Conservation (phyloP, 192 early-diverging fungal genomes). For the Blastocladiella britannica region DNA sequence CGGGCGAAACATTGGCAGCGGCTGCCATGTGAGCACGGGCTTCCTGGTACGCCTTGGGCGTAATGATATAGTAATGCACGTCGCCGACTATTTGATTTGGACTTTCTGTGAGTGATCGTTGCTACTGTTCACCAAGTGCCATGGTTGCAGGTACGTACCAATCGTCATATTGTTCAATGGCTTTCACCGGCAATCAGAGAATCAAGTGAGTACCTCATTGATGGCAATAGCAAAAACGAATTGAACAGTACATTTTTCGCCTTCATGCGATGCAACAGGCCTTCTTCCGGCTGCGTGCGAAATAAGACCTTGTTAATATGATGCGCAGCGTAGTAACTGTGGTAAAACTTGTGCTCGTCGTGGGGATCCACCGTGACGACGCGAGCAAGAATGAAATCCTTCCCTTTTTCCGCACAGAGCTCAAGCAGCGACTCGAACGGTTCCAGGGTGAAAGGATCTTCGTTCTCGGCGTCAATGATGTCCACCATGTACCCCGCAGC, state of each 20-base stretch:
- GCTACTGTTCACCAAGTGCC: constrained; percentile 9
- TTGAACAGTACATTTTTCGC: constrained; percentile 39
- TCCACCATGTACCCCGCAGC: constrained; percentile 14
- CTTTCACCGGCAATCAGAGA: constrained; percentile 13
- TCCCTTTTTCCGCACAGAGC: constrained; percentile 26
- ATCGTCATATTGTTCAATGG: constrained; percentile 56
- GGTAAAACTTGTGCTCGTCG: constrained; percentile 28
- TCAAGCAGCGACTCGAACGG: constrained; percentile 34
- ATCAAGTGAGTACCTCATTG: not conserved
- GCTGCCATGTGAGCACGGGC: too few species aligned
- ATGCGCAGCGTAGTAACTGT: constrained; percentile 47
- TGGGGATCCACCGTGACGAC: constrained; percentile 45
- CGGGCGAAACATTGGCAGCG: too few species aligned
- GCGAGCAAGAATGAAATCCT: constrained; percentile 46
- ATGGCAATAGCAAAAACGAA: constrained; percentile 1
- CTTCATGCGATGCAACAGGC: constrained; percentile 49
- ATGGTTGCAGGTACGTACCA: constrained; percentile 41
- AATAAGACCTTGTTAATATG: constrained; percentile 59
- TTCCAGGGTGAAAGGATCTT: constrained; percentile 55
- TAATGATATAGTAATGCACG: constrained; percentile 20
- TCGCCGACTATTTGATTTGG: constrained; percentile 1
- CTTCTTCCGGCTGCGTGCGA: constrained; percentile 51
- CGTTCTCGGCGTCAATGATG: constrained; percentile 34
- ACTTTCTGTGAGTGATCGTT: constrained; percentile 3
- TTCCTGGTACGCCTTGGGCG: constrained; percentile 3